A percentile compares a stretch with the other conserved stretches of the same genome.
Conservation (phyloP, 352 stramenopile species). For the Phytopythium cucurbitacearum region DNA sequence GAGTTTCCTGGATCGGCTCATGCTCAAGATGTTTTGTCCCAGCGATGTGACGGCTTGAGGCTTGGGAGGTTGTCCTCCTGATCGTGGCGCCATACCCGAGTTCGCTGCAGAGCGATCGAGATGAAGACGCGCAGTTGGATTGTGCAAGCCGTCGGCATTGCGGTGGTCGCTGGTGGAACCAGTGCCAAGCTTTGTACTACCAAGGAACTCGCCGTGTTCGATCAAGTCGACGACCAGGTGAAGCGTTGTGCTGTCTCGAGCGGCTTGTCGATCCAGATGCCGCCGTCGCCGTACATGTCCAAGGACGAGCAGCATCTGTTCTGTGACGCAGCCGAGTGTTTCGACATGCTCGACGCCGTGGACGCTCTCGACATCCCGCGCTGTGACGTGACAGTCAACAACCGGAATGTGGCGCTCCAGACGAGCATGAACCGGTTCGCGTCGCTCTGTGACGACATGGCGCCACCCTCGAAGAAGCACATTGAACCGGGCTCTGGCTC, state of each 20-base stretch:
- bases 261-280: slow-evolving; percentile 36
- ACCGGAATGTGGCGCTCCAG: slow-evolving; percentile 52
- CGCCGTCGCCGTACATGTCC: slow-evolving; percentile 22
- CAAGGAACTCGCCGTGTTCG: slow-evolving; percentile 43
- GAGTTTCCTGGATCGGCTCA: slow-evolving; percentile 38
- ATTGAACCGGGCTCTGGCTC: slow-evolving; percentile 14
- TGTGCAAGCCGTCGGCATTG: background rate
- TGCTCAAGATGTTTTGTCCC: slow-evolving; percentile 10
- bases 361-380: slow-evolving; percentile 53
- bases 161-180: slow-evolving; percentile 10
- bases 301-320: slow-evolving; percentile 23
- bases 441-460: slow-evolving; percentile 27
- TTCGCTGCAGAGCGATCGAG: background rate
- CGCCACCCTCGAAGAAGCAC: slow-evolving; percentile 42
- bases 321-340: slow-evolving; percentile 39
- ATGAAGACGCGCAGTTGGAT: background rate
- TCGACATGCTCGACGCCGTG: slow-evolving; percentile 45
- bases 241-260: slow-evolving; percentile 33
- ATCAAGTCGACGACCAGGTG: slow-evolving; percentile 27
- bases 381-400: slow-evolving; percentile 40
- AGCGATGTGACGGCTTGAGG: background rate
- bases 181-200: slow-evolving; percentile 21
- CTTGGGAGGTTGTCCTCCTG: background rate
- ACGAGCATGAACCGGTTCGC: slow-evolving; percentile 40
- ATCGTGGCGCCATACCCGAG: background rate